Percentiles rank a stretch among this genome's conserved stretches.
phyloP scores from a whole-genome alignment of 2,329 filamentous ascomycete genomes.

The Cladosporium sp. region DNA sequence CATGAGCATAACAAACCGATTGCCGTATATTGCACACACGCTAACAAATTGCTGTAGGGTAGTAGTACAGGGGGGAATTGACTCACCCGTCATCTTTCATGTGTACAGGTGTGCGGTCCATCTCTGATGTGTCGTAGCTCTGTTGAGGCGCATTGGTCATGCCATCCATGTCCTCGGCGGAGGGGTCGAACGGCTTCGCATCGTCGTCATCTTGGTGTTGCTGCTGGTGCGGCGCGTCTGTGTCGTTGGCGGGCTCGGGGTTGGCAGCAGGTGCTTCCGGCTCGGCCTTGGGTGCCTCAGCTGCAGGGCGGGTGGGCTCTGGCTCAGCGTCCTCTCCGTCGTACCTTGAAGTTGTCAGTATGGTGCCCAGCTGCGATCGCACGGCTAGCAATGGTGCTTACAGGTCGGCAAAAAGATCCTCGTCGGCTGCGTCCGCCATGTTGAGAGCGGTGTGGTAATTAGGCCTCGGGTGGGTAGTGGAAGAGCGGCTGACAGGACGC shows the following conservation, averaged over 20 bases:
- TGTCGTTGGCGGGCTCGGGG: conserved; percentile 17
- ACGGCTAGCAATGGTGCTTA: conserved; percentile 51
- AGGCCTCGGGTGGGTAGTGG: not conserved
- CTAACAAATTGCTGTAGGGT: not conserved
- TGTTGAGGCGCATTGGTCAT: not conserved
- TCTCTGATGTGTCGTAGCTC: not conserved
- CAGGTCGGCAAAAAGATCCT: conserved; percentile 95
- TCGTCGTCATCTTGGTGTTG: conserved; percentile 40
- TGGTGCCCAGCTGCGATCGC: not conserved
- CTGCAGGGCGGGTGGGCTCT: conserved; percentile 19
- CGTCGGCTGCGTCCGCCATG: conserved; percentile 85
- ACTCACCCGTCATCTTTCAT: conserved; percentile 94
- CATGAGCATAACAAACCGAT: not conserved
- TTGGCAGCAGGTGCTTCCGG: conserved; percentile 20
- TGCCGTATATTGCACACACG: conserved; percentile 13
- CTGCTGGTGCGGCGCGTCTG: conserved; percentile 5
- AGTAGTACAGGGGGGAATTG: not conserved
- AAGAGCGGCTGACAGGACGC: not conserved
- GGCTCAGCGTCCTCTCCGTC: conserved; percentile 64
- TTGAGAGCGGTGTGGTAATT: conserved; percentile 28
- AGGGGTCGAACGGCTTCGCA: conserved; percentile 52
- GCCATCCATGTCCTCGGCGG: conserved; percentile 18
- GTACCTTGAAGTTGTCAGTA: conserved; percentile 30
- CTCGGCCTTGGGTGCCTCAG: conserved; percentile 15
- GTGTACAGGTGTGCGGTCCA: conserved; percentile 13